These are phyloP conservation scores for Tricholoma terreum DNA, from an alignment of 768 basidiomycete species.

Conservation along the genomic window DNA sequence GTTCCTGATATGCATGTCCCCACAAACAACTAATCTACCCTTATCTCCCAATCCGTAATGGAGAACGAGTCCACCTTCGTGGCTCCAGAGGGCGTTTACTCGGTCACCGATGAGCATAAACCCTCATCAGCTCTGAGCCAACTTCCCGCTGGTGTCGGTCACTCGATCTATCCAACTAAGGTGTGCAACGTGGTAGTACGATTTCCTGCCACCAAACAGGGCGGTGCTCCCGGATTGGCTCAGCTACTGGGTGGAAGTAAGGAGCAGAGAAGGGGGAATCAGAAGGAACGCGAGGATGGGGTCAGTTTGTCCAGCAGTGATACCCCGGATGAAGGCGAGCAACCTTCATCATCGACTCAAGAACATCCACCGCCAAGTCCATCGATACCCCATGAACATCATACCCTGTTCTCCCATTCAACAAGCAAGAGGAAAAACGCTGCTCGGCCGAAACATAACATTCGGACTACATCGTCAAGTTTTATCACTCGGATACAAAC, in stretches of 20 bases:
- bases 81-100: conserved; percentile 88
- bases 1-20: background rate
- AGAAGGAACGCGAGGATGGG: conserved; percentile 60
- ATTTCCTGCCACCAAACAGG: conserved; percentile 56
- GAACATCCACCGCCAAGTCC: conserved; percentile 37
- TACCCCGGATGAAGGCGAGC: conserved; percentile 59
- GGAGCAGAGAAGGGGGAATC: conserved; percentile 59
- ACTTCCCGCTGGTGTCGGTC: conserved; percentile 32
- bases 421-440: conserved; percentile 60
- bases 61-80: conserved; percentile 85
- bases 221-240: conserved; percentile 58
- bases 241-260: conserved; percentile 68
- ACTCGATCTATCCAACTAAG: conserved; percentile 52
- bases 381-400: conserved; percentile 40
- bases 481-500: conserved; percentile 88
- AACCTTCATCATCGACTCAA: conserved; percentile 34
- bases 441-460: conserved; percentile 84
- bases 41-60: conserved; percentile 37
- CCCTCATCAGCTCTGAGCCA: conserved; percentile 39
- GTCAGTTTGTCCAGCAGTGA: conserved; percentile 82
- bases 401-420: conserved; percentile 59
- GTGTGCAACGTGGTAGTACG: conserved; percentile 61
- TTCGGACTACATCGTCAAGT: conserved; percentile 86
- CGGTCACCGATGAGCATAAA: conserved; percentile 84
- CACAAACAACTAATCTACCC: background rate